A percentile compares a stretch with the other conserved stretches of the same genome.
Evolutionary conservation across 441 rosid species (phyloP).

Genomic region (Gossypium davidsonii): DNA sequence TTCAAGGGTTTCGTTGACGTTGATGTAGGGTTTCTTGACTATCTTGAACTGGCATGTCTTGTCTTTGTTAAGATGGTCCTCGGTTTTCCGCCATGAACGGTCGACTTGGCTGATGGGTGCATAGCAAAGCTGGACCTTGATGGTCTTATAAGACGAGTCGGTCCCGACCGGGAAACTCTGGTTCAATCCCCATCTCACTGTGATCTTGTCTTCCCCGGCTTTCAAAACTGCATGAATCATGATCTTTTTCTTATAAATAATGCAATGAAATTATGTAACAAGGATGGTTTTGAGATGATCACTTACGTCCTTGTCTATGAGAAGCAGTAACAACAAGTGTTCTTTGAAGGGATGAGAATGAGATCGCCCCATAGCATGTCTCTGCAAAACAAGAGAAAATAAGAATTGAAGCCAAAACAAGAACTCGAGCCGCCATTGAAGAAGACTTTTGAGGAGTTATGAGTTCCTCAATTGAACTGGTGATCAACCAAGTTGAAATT

Average conservation of each 20-base stretch:
- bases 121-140: conserved; percentile 47
- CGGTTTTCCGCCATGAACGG: conserved; percentile 62
- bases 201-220: conserved; percentile 46
- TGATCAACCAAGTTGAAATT: neutral
- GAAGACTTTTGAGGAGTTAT: neutral
- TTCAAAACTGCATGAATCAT: conserved; percentile 35
- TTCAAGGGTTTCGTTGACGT: conserved; percentile 21
- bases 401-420: conserved; percentile 30
- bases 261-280: neutral
- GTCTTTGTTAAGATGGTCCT: conserved; percentile 45
- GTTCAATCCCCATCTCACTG: conserved; percentile 46
- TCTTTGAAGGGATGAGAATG: conserved; percentile 37
- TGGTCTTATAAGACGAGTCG: conserved; percentile 40
- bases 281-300: neutral
- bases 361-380: conserved; percentile 25
- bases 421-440: conserved; percentile 25
- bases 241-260: neutral
- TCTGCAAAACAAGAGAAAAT: conserved; percentile 29
- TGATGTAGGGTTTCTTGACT: conserved; percentile 25
- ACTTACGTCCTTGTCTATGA: conserved; percentile 35
- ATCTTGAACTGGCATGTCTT: conserved; percentile 52
- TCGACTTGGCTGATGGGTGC: conserved; percentile 61
- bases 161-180: conserved; percentile 31
- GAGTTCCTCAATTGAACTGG: neutral
- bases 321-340: conserved; percentile 43